These are phyloP conservation scores for Yarrowia deformans DNA, from an alignment of 805 yeast species.

Conservation along the genomic window DNA sequence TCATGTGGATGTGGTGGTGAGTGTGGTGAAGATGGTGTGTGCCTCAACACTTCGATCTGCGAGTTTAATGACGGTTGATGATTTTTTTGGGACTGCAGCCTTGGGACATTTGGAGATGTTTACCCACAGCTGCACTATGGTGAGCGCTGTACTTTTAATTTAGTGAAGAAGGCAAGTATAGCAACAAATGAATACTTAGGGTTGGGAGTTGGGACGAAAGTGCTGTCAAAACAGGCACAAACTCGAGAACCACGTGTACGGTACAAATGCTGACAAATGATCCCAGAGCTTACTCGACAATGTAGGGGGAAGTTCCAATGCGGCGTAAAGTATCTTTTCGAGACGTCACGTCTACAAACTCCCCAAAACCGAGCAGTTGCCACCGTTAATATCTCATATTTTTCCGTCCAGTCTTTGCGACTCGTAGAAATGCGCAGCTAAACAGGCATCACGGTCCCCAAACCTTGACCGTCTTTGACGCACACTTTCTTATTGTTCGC, in stretches of 20 bases:
- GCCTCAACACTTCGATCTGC: background rate
- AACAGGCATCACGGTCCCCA: background rate
- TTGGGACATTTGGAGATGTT: conserved; percentile 9
- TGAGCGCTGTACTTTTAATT: too few relatives aligned
- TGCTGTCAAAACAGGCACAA: conserved; percentile 2
- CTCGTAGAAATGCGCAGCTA: too few relatives aligned
- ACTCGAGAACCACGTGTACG: background rate
- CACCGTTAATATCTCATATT: too few relatives aligned
- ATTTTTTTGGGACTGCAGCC: conserved; percentile 4
- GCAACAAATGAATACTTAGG: background rate
- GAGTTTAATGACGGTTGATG: conserved; percentile 8
- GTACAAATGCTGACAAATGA: too few relatives aligned
- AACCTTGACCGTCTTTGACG: conserved; percentile 11
- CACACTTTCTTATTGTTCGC: conserved; percentile 3
- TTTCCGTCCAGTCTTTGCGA: too few relatives aligned
- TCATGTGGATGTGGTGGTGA: conserved; percentile 6
- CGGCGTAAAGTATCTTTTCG: too few relatives aligned
- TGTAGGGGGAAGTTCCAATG: too few relatives aligned
- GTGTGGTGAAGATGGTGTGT: background rate
- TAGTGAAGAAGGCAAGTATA: background rate
- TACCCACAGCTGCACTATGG: background rate
- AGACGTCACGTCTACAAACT: too few relatives aligned
- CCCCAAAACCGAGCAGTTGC: too few relatives aligned
- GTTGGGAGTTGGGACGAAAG: conserved; percentile 21
- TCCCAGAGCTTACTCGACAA: too few relatives aligned